Conservation (phyloP, 2,329 filamentous ascomycete genomes). For the Penicillium italicum region DNA sequence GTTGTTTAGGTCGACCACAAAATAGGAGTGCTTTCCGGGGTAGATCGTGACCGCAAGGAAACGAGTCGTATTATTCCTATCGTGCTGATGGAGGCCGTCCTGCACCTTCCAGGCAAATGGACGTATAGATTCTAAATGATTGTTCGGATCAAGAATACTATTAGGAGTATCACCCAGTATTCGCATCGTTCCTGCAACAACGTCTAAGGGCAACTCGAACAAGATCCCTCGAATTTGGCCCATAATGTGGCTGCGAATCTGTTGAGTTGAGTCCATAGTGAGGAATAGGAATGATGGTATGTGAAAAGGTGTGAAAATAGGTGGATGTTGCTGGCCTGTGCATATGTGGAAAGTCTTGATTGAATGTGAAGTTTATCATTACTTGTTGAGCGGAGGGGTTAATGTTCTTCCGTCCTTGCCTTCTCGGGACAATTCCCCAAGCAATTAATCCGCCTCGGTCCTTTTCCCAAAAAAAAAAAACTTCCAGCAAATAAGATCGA, state of each 20-base stretch:
- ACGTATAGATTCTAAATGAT: not conserved
- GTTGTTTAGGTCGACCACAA: slow-evolving; percentile 15
- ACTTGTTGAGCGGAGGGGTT: not conserved
- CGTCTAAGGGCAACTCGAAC: not conserved
- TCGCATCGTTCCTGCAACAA: not conserved
- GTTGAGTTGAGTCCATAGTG: not conserved
- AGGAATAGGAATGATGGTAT: not conserved
- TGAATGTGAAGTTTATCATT: not conserved
- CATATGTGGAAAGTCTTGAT: not conserved
- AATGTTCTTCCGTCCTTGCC: not conserved
- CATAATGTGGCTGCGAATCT: not conserved
- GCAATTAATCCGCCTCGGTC: not conserved
- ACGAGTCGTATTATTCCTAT: not conserved
- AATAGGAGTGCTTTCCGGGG: slow-evolving; percentile 11
- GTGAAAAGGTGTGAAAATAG: not conserved
- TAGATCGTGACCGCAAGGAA: slow-evolving; percentile 7
- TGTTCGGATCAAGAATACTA: slow-evolving; percentile 1
- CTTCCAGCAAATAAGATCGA: not conserved
- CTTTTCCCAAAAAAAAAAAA: not conserved
- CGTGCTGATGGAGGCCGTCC: not conserved
- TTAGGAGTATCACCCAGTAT: not conserved
- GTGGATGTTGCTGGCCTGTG: not conserved
- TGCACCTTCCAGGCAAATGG: not conserved
- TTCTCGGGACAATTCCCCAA: too few relatives aligned
- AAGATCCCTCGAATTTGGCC: not conserved